These are phyloP conservation scores for Cyanodermella asteris DNA, from an alignment of 2,329 filamentous ascomycete species.

Conservation along the genomic window DNA sequence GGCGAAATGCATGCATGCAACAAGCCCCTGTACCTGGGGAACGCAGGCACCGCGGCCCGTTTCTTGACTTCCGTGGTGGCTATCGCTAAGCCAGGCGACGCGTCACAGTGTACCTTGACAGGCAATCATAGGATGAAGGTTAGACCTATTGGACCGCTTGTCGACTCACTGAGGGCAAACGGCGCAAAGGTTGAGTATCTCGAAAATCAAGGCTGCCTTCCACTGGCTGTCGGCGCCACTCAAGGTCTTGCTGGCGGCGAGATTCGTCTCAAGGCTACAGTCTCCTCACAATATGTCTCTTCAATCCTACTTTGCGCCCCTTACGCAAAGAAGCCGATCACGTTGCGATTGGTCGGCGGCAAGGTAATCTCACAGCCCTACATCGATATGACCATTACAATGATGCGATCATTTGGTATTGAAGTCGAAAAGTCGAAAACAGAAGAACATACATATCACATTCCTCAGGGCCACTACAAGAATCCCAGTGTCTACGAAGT, in stretches of 20 bases:
- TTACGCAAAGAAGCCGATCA: conserved; percentile 87
- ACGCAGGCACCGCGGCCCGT: conserved; percentile 85
- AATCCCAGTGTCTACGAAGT: conserved; percentile 76
- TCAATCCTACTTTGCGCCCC: conserved; percentile 92
- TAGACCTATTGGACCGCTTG: conserved; percentile 76
- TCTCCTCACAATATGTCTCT: conserved; percentile 98
- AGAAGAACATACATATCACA: conserved; percentile 81
- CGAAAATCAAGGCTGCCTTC: conserved; percentile 63
- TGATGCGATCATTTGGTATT: conserved; percentile 90
- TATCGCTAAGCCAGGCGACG: conserved; percentile 44
- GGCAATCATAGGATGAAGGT: conserved; percentile 95
- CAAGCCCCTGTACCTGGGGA: conserved; percentile 73
- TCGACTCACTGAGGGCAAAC: conserved; percentile 71
- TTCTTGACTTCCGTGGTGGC: conserved; percentile 86
- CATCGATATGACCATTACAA: conserved; percentile 95
- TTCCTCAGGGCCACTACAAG: conserved; percentile 61
- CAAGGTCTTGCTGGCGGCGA: conserved; percentile 66
- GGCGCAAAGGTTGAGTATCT: conserved; percentile 75
- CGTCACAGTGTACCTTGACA: conserved; percentile 57
- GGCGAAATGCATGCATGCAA: conserved; percentile 57
- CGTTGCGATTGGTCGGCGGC: conserved; percentile 72
- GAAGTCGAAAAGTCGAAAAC: conserved; percentile 51
- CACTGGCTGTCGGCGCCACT: conserved; percentile 60
- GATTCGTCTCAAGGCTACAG: conserved; percentile 81
- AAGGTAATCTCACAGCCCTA: conserved; percentile 94